These are phyloP conservation scores for Aspergillus luchuensis DNA, from an alignment of 2,329 filamentous ascomycete genomes.

Conservation along the genomic window DNA sequence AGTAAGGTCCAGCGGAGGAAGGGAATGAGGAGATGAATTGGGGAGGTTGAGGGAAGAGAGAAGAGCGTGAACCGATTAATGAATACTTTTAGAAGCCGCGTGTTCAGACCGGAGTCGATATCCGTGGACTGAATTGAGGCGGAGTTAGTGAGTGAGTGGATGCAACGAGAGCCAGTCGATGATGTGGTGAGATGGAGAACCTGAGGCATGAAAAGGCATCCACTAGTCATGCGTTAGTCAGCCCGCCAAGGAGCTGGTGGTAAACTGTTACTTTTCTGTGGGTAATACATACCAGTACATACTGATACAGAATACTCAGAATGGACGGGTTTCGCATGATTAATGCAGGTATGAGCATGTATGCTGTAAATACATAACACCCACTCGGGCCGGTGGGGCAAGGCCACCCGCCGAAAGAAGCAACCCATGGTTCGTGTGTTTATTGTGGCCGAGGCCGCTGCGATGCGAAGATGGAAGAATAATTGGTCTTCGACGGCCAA, in stretches of 20 bases:
- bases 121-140: background rate
- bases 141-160: background rate
- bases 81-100: background rate
- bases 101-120: background rate
- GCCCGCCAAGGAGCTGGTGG: too few relatives aligned
- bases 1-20: background rate
- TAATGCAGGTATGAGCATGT: too few relatives aligned
- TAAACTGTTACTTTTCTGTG: too few relatives aligned
- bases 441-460: slow-evolving; percentile 10
- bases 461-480: background rate
- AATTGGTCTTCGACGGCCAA: background rate
- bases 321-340: too few relatives aligned
- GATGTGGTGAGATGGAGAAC: background rate
- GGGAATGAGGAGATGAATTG: background rate
- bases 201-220: background rate
- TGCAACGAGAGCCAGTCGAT: background rate
- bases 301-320: too few relatives aligned
- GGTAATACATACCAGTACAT: too few relatives aligned
- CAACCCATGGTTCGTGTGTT: slow-evolving; percentile 23
- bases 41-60: background rate
- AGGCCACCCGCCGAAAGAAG: background rate
- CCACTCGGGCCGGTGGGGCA: slow-evolving; percentile 8
- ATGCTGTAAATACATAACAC: background rate
- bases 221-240: background rate
- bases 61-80: background rate